These are phyloP conservation scores for Staphylotrichum longicolle DNA, from an alignment of 495 filamentous ascomycete species.

Conservation along the genomic window DNA sequence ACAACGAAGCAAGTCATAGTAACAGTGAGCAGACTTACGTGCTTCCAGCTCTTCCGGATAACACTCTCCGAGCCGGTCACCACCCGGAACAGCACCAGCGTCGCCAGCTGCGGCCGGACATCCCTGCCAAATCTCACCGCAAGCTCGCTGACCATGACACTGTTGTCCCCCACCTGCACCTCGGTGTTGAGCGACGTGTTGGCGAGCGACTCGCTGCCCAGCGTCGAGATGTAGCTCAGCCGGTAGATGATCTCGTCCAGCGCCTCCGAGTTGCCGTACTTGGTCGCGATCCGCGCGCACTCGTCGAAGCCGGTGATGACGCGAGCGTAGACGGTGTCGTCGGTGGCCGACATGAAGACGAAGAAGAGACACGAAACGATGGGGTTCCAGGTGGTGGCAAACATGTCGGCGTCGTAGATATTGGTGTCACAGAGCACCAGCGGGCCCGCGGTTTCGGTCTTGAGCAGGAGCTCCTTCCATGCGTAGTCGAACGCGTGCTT, in stretches of 20 bases:
- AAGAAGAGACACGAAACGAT: slow-evolving; percentile 93
- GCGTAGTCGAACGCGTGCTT: slow-evolving; percentile 94
- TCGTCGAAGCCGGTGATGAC: slow-evolving; percentile 95
- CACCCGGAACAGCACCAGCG: slow-evolving; percentile 88
- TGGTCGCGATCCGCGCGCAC: slow-evolving; percentile 88
- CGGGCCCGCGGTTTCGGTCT: slow-evolving; percentile 71
- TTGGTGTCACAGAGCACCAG: slow-evolving; percentile 85
- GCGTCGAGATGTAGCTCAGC: slow-evolving; percentile 82
- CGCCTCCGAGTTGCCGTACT: slow-evolving; percentile 77
- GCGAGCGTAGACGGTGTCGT: slow-evolving; percentile 93
- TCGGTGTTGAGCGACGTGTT: slow-evolving; percentile 93
- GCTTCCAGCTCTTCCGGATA: slow-evolving; percentile 75
- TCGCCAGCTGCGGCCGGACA: slow-evolving; percentile 88
- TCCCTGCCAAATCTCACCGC: slow-evolving; percentile 96
- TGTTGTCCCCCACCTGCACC: slow-evolving; percentile 86
- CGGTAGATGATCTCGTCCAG: slow-evolving; percentile 89
- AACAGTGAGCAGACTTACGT: slow-evolving; percentile 53
- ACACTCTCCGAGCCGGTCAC: slow-evolving; percentile 77
- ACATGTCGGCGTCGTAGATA: slow-evolving; percentile 96
- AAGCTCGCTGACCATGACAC: slow-evolving; percentile 97
- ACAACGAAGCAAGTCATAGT: neutral
- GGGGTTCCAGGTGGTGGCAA: slow-evolving; percentile 91
- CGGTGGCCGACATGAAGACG: slow-evolving; percentile 97
- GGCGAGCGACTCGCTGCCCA: slow-evolving; percentile 69
- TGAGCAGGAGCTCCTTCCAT: slow-evolving; percentile 90